Base-by-base conservation (phyloP, 2,329 filamentous ascomycete genomes). In the Gaeumannomyces sp. region DNA sequence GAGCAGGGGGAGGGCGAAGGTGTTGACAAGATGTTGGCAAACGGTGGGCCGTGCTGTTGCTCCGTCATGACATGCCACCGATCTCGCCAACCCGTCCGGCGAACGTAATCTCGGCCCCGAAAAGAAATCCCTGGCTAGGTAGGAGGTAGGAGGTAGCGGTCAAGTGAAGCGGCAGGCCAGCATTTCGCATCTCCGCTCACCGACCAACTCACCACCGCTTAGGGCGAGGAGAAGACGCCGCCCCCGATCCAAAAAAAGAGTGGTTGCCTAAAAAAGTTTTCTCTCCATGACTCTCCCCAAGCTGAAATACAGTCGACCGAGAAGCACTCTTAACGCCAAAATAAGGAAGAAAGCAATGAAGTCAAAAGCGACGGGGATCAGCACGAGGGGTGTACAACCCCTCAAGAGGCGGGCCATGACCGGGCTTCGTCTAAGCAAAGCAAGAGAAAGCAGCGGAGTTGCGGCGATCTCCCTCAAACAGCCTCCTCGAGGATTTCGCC, bases 401-500 rank as follows among this genome's bases (percentile, higher is more conserved):
- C 45, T 53, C 45, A 22, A 14, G 38, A 11, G 45, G 45, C 45
- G 14, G 45, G 45, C 22, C 45, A 11, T n/a, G n/a, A 53, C 45
- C 45, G 8, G 22, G 45, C 45, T 53, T 53, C 45, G 45, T n/a
- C 45, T 53, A 53, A 27, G 61, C 28, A 53, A 31, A 62, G 29
- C 38, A 56, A 62, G 50, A 58, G 19, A 63, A 38, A 57, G 61
- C 38, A 63, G 56, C 19, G 29, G 45, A 53, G 50, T 31, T 27
- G 25, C 27, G 13, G 56, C 25, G 14, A 28, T 62, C 61, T 56
- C 61, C 22, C 45, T 59, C 31, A 59, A 57, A 35, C 62, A 33
- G 58, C 62, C 56, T 64, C 62, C 56, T 64, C 62, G 13, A 64
- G 29, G 22, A 59, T 29, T 56, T 64, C 76, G 75, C 95, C 95